Percentiles rank a stretch among this genome's conserved stretches.
Evolutionary conservation across 441 rosid genomes (phyloP).

Genomic region (Euphorbia schlechtendalii): DNA sequence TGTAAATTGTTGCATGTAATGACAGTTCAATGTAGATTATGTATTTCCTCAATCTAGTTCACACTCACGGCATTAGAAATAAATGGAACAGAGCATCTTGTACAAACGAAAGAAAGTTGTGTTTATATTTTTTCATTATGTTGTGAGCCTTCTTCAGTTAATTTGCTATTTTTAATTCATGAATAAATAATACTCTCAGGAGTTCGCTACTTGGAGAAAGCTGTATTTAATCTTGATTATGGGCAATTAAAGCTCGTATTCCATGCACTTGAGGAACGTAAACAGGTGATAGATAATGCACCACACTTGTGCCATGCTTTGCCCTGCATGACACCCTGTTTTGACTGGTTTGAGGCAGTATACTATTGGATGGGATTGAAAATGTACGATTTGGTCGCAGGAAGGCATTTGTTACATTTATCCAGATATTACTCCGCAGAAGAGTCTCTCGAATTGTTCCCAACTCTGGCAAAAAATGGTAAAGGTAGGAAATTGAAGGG

Average conservation of each 20-base stretch:
- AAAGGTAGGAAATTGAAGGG: slow-evolving; percentile 65
- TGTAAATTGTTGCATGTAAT: neutral
- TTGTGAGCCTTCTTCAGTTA: neutral
- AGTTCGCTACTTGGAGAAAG: slow-evolving; percentile 95
- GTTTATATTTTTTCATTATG: neutral
- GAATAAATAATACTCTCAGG: slow-evolving; percentile 32
- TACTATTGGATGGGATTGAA: slow-evolving; percentile 94
- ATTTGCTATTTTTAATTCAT: neutral
- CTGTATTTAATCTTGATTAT: slow-evolving; percentile 84
- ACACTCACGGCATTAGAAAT: neutral
- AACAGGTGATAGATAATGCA: slow-evolving; percentile 87
- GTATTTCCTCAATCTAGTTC: neutral
- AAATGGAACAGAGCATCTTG: neutral
- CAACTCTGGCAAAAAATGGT: slow-evolving; percentile 80
- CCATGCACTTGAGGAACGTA: slow-evolving; percentile 93
- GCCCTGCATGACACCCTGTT: slow-evolving; percentile 98
- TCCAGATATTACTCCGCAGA: slow-evolving; percentile 80
- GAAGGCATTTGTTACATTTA: slow-evolving; percentile 68
- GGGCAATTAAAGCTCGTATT: slow-evolving; percentile 89
- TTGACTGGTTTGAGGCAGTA: slow-evolving; percentile 84
- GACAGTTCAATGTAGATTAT: neutral
- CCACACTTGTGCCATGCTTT: slow-evolving; percentile 92
- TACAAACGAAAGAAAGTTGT: too few relatives aligned
- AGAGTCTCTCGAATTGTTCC: slow-evolving; percentile 84
- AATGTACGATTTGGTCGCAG: slow-evolving; percentile 94